Evolutionary conservation across 352 stramenopile genomes (phyloP), one percentile per base, ranked within the genome.

Genomic region (Phytophthora macrochlamydospora): DNA sequence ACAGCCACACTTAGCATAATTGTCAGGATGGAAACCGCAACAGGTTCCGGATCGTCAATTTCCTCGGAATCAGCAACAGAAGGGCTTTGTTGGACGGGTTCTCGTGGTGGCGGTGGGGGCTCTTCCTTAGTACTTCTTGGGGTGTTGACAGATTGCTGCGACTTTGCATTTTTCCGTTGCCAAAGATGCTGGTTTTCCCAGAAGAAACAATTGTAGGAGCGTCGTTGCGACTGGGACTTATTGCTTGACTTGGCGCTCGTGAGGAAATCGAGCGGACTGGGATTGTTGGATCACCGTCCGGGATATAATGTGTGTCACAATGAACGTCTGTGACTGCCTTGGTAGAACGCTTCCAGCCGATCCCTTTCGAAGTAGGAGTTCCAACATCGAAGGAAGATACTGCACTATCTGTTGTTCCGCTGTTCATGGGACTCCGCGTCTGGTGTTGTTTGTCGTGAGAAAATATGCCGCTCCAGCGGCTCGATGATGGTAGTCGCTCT

Each of bases 401-500:
- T 35, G 48, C 24, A 24, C 32, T 18, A 14, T 68, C 69, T 32
- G 54, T 66, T 28, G 61, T 45, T 2, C 30, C 54, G 42, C 61
- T 73, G 54, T 51, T 79, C 52, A 62, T 73, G 3, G 70, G 76
- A 13, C 65, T 81, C 40, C 71, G 74, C 51, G 55, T 67, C 45
- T 71, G 59, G 1, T 76, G 56, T 18, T 78, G 73, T n/a, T 69
- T 75, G 2, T 78, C 67, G 42, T 67, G 18, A 2, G 63, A 67
- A 35, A 82, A 77, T 3, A 81, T 81, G 13, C 48, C 53, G 11
- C 76, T 75, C 55, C 78, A 73, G 8, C 76, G 76, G 51, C 66
- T 71, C 13, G 69, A 53, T 30, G 65, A 74, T 33, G 55, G 51
- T 9, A 59, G 62, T 40, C 68, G 58, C 24, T 75, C 68, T 24